Evolutionary conservation across 306 rosid species (phyloP).

Genomic region (Sesbania bispinosa): DNA sequence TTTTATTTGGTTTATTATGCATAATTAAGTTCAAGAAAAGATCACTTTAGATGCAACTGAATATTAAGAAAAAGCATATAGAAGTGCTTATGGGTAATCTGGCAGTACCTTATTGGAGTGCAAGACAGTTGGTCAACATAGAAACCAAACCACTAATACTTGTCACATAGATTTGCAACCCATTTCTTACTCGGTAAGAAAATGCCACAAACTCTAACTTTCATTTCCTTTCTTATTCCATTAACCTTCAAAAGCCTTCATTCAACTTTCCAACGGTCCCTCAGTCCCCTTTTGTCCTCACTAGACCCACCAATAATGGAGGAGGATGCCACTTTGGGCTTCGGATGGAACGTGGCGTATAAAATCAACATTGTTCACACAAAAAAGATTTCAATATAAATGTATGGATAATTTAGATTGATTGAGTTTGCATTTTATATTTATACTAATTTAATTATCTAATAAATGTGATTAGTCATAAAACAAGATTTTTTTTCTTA

Average conservation of each 20-base stretch:
- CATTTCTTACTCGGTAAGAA: conserved; percentile 52
- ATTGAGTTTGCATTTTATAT: neutral
- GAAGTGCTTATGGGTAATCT: neutral
- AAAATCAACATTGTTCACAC: neutral
- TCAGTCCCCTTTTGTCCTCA: neutral
- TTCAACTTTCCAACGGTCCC: conserved; percentile 33
- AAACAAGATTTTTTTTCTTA: neutral
- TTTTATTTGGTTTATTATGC: neutral
- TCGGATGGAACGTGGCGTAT: neutral
- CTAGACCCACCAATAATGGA: conserved; percentile 20
- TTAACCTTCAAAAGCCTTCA: no score
- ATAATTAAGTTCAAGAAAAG: neutral
- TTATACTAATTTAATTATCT: neutral
- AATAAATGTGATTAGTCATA: neutral
- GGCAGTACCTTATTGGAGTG: conserved; percentile 23
- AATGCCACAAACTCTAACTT: conserved; percentile 33
- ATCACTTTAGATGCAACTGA: neutral
- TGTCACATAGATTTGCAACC: neutral
- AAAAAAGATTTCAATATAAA: neutral
- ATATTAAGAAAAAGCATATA: neutral
- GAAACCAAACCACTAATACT: conserved; percentile 15
- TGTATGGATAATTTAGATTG: neutral
- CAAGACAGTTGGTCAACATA: conserved; percentile 13
- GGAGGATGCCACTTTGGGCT: conserved; percentile 25
- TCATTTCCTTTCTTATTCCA: conserved; percentile 9